Conservation (phyloP, 2,329 filamentous ascomycete genomes). For the Blastomyces parvus region DNA sequence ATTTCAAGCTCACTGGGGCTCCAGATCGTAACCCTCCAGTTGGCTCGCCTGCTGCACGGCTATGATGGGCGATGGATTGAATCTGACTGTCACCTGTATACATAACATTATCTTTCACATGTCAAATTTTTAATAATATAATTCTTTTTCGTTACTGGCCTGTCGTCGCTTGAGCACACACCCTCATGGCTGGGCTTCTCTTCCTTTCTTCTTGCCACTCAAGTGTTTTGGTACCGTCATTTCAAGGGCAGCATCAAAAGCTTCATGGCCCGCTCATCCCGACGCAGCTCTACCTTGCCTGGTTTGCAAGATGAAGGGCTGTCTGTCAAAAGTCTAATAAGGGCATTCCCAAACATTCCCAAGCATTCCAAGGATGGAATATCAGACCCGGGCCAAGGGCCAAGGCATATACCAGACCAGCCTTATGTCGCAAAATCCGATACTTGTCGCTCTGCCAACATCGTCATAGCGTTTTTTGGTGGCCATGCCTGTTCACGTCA, state of each 20-base stretch:
- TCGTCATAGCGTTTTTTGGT: neutral
- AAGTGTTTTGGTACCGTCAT: neutral
- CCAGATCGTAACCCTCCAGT: conserved; percentile 1
- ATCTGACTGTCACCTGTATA: neutral
- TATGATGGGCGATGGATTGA: neutral
- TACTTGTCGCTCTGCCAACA: neutral
- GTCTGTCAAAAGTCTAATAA: neutral
- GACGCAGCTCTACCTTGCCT: neutral
- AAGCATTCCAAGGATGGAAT: neutral
- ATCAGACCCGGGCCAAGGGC: neutral
- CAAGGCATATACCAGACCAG: neutral
- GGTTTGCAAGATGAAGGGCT: neutral
- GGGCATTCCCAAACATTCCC: neutral
- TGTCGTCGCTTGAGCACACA: neutral
- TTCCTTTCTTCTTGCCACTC: neutral
- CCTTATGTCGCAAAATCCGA: too few relatives aligned
- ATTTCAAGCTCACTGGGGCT: conserved; percentile 31
- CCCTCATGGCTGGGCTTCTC: neutral
- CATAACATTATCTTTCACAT: neutral
- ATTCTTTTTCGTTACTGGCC: neutral
- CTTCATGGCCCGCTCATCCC: neutral
- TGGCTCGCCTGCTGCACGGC: neutral
- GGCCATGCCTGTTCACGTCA: neutral
- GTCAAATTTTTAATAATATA: neutral
- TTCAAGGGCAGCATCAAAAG: neutral